Evolutionary conservation across 2,329 filamentous ascomycete species (phyloP).

Genomic region (Phaeosphaeria sp.): DNA sequence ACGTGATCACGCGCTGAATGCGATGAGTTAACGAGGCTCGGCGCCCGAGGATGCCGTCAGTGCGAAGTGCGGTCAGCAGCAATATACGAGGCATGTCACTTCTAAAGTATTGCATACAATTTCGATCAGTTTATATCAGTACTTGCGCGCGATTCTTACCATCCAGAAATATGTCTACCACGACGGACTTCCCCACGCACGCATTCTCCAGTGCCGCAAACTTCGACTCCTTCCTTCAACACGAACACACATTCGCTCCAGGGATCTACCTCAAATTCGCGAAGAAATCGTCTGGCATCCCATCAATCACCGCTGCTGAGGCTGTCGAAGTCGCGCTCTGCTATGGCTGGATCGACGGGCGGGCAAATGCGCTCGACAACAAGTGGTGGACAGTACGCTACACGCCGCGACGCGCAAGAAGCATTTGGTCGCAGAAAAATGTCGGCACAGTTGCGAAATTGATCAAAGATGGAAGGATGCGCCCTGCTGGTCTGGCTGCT

Average conservation of each 20-base stretch:
- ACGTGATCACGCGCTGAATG: neutral
- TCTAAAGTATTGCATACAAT: neutral
- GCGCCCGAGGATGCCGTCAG: neutral
- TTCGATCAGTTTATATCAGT: neutral
- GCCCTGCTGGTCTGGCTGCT: conserved; percentile 55
- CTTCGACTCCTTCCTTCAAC: conserved; percentile 40
- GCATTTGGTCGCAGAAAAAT: conserved; percentile 67
- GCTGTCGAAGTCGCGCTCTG: conserved; percentile 66
- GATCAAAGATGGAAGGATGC: conserved; percentile 57
- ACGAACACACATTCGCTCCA: conserved; percentile 38
- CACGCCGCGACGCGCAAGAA: conserved; percentile 63
- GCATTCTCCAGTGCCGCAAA: conserved; percentile 11
- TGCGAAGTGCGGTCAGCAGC: neutral
- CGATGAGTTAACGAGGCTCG: neutral
- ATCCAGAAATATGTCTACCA: neutral
- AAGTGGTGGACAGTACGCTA: conserved; percentile 63
- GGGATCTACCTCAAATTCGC: conserved; percentile 59
- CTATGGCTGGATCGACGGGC: conserved; percentile 70
- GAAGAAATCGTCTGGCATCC: conserved; percentile 55
- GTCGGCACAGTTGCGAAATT: conserved; percentile 60
- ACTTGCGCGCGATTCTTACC: neutral
- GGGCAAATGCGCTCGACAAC: conserved; percentile 55
- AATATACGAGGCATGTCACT: neutral
- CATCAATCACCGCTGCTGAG: conserved; percentile 55
- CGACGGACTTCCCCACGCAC: conserved; percentile 11